These are phyloP conservation scores for Brassica hybrid DNA, from an alignment of 441 rosid species.

Conservation along the genomic window DNA sequence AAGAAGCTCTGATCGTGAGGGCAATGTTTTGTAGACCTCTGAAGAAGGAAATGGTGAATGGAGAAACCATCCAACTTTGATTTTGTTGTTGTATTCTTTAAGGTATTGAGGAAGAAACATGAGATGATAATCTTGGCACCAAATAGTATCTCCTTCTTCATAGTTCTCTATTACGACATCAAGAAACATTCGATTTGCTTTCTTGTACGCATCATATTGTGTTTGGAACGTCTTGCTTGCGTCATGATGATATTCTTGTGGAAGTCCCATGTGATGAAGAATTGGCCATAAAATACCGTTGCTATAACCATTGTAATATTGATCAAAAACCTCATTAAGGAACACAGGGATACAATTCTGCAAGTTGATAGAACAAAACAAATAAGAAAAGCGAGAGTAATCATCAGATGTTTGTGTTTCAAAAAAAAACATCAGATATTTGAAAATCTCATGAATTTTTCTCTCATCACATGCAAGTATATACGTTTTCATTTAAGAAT, in stretches of 20 bases:
- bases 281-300: constrained; percentile 95
- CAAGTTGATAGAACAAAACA: constrained; percentile 2
- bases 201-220: constrained; percentile 86
- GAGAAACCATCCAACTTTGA: constrained; percentile 99
- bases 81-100: constrained; percentile 64
- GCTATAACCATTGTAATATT: constrained; percentile 91
- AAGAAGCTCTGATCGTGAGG: constrained; percentile 85
- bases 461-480: not conserved
- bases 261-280: constrained; percentile 88
- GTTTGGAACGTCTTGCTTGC: constrained; percentile 84
- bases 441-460: not conserved
- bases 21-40: constrained; percentile 87
- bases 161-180: constrained; percentile 81
- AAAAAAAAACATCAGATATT: not conserved
- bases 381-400: not conserved
- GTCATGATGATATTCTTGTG: constrained; percentile 88
- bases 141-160: constrained; percentile 91
- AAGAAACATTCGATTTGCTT: constrained; percentile 93
- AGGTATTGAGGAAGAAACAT: constrained; percentile 93
- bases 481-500: not conserved
- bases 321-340: constrained; percentile 92
- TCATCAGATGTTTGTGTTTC: not conserved
- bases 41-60: constrained; percentile 97
- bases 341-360: constrained; percentile 96
- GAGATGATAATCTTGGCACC: constrained; percentile 97